A percentile compares a stretch with the other conserved stretches of the same genome.
Conservation (phyloP, 2,329 filamentous ascomycete species). For the Penicillium sp. region DNA sequence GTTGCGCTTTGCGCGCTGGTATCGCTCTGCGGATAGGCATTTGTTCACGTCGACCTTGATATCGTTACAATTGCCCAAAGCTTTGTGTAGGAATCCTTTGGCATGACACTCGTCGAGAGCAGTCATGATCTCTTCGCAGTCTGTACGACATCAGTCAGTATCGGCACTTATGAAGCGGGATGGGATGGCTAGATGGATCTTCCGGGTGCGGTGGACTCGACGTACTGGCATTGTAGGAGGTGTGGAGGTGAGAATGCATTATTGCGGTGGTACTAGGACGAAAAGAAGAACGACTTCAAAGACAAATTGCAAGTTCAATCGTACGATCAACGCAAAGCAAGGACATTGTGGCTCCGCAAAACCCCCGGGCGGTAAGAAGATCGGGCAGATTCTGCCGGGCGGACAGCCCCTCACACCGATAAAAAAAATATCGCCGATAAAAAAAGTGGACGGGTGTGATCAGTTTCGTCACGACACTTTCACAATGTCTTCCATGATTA, state of each 20-base stretch:
- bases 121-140: slow-evolving; percentile 87
- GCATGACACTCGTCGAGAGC: slow-evolving; percentile 94
- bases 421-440: slow-evolving; percentile 23
- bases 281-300: slow-evolving; percentile 4
- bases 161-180: not conserved
- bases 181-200: not conserved
- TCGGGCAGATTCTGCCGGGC: slow-evolving; percentile 27
- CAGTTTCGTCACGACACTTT: slow-evolving; percentile 10
- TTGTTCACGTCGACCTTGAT: slow-evolving; percentile 74
- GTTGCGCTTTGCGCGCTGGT: slow-evolving; percentile 69
- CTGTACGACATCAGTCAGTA: slow-evolving; percentile 41
- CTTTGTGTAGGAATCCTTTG: slow-evolving; percentile 83
- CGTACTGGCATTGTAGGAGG: slow-evolving; percentile 78
- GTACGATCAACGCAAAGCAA: slow-evolving; percentile 6
- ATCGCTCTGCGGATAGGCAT: slow-evolving; percentile 72
- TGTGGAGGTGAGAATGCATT: slow-evolving; percentile 98
- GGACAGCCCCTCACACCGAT: slow-evolving; percentile 22
- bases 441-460: slow-evolving; percentile 20
- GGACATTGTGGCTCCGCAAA: slow-evolving; percentile 8
- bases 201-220: slow-evolving; percentile 12
- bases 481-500: slow-evolving; percentile 58
- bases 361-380: slow-evolving; percentile 22
- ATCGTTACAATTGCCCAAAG: slow-evolving; percentile 79
- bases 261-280: slow-evolving; percentile 23
- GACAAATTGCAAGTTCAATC: not conserved